Conservation (phyloP, 768 basidiomycete genomes). For the Mycena galericulata region DNA sequence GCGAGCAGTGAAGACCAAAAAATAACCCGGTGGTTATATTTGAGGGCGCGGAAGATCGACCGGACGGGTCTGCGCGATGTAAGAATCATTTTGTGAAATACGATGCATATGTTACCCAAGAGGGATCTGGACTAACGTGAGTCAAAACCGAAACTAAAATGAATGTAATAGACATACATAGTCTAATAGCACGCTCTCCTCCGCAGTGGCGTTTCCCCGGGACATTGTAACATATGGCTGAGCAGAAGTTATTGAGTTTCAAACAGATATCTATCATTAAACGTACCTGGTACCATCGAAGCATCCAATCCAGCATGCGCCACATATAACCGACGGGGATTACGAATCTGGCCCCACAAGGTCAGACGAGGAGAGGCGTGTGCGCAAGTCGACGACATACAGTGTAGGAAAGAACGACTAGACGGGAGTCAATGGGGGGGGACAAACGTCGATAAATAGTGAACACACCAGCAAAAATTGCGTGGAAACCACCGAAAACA, state of each 20-base stretch:
- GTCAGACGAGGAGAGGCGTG: not conserved
- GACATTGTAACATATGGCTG: slow-evolving; percentile 75
- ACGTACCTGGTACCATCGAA: slow-evolving; percentile 70
- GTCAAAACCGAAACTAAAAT: not conserved
- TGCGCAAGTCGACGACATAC: slow-evolving; percentile 43
- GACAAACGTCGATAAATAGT: not conserved
- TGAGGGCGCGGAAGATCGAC: slow-evolving; percentile 57
- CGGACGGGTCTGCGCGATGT: slow-evolving; percentile 52
- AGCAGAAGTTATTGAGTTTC: slow-evolving; percentile 11
- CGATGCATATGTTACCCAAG: slow-evolving; percentile 49
- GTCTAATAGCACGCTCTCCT: slow-evolving; percentile 73
- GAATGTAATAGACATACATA: slow-evolving; percentile 60
- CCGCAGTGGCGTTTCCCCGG: slow-evolving; percentile 63
- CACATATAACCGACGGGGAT: slow-evolving; percentile 64
- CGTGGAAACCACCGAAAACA: slow-evolving; percentile 61
- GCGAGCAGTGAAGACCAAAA: slow-evolving; percentile 65
- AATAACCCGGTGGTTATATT: slow-evolving; percentile 67
- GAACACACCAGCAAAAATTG: slow-evolving; percentile 57
- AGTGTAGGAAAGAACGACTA: slow-evolving; percentile 72
- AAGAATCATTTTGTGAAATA: slow-evolving; percentile 13
- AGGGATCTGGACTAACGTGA: slow-evolving; percentile 49
- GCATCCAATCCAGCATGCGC: slow-evolving; percentile 63
- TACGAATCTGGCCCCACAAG: slow-evolving; percentile 50
- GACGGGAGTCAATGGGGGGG: slow-evolving; percentile 2
- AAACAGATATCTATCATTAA: not conserved